These are phyloP conservation scores for Neoscytalidium dimidiatum DNA, from an alignment of 2,329 filamentous ascomycete genomes.

Conservation along the genomic window DNA sequence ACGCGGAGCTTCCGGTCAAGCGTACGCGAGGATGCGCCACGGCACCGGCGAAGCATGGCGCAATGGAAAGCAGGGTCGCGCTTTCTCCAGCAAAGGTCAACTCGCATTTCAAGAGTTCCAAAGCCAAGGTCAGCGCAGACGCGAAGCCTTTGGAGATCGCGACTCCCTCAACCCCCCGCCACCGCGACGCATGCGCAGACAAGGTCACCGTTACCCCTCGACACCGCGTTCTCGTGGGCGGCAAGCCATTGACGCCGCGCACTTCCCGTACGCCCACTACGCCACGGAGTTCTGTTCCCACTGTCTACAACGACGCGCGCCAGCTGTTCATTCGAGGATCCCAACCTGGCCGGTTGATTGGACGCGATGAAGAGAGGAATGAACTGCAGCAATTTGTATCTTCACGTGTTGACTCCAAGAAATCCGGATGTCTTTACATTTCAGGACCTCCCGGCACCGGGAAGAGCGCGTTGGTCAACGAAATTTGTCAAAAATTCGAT, in stretches of 20 bases:
- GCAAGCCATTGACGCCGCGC: conserved; percentile 73
- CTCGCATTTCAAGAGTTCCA: conserved; percentile 46
- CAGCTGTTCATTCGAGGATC: conserved; percentile 83
- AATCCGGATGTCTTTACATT: conserved; percentile 85
- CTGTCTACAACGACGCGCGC: conserved; percentile 83
- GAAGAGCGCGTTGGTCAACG: conserved; percentile 89
- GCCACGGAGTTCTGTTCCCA: conserved; percentile 65
- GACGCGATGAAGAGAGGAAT: conserved; percentile 68
- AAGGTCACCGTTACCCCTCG: conserved; percentile 75
- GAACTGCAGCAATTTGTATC: conserved; percentile 71
- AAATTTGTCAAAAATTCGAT: conserved; percentile 67
- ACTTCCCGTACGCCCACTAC: conserved; percentile 76
- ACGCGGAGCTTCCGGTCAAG: conserved; percentile 34
- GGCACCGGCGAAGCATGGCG: conserved; percentile 53
- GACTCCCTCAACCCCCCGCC: conserved; percentile 72
- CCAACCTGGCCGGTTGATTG: conserved; percentile 73
- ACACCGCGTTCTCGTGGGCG: conserved; percentile 77
- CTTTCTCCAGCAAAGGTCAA: conserved; percentile 51
- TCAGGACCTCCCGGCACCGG: conserved; percentile 95
- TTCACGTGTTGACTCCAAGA: conserved; percentile 59
- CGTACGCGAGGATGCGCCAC: conserved; percentile 36
- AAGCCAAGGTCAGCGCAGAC: conserved; percentile 51
- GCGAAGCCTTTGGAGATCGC: conserved; percentile 33
- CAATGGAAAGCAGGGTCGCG: conserved; percentile 37
- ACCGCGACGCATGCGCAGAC: conserved; percentile 74